Base-by-base conservation (phyloP, 176 grass and related monocot species). In the Zea luxurians region DNA sequence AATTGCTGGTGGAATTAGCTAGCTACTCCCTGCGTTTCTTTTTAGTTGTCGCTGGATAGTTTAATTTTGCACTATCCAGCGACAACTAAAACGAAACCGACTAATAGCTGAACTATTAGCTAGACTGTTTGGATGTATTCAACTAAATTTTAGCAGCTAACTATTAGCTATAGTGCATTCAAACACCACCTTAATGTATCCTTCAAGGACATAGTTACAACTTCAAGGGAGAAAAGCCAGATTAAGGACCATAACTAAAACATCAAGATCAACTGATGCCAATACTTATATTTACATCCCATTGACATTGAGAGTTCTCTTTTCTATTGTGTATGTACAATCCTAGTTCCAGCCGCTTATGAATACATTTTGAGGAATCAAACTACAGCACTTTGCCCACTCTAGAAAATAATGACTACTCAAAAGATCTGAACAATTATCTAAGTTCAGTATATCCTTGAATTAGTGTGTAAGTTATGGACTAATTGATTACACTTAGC, bases 281-380 rank as follows among this genome's bases (percentile, higher is more conserved):
- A 63, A 76, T 60, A 17, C 15, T 55, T 54, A 55, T 4, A 50
- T 62, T 37, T 27, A 75, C 69, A 50, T 70, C 58, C 45, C 20
- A 63, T 62, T 69, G 8, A 4, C 36, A 83, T 37, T 53, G 18
- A 41, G 61, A 63, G 15, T 65, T 45, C 17, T 1, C 34, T 77
- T 77, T 59, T 41, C 7, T 76, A 61, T 38, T 27, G n/a, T 59
- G 21, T 34, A 36, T 64, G 36, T 58, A 15, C 66, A 57, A 44
- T 80, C 18, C 47, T 16, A 66, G 15, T 71, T 52, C 6, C 13
- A 61, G 57, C 48, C 47, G 10, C 70, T 75, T 40, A 59, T 58
- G 15, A 59, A 73, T 48, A 66, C 41, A 49, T 52, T 40, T 37
- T 35, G 73, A 83, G 4, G 41, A 88, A 84, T 77, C 49, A 61